Conservation (phyloP, 345 rosid species). For the Angophora floribunda region DNA sequence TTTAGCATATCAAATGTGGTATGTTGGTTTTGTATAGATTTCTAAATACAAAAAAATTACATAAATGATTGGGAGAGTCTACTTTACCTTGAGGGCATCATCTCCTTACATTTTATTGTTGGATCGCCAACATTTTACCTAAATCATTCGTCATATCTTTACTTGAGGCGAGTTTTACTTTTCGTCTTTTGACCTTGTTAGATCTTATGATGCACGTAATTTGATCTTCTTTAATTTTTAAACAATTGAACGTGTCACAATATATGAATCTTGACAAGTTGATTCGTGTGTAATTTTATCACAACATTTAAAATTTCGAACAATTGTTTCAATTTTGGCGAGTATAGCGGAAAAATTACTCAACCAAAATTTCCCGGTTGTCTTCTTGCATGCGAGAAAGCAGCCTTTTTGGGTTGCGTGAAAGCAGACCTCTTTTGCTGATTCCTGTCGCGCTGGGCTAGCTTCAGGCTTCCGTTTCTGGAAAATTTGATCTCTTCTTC, state of each 20-base stretch:
- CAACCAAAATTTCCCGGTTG: neutral
- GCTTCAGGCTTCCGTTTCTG: neutral
- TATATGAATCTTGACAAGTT: neutral
- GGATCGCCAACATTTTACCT: too few relatives aligned
- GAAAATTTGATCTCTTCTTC: neutral
- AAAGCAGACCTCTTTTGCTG: neutral
- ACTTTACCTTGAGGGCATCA: neutral
- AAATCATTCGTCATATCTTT: too few relatives aligned
- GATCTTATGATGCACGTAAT: neutral
- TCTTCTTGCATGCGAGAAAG: neutral
- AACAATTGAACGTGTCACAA: neutral
- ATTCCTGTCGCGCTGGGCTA: neutral
- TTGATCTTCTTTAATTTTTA: neutral
- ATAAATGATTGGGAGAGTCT: neutral
- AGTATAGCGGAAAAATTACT: neutral
- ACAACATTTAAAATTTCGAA: neutral
- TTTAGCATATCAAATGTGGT: neutral
- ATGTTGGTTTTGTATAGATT: neutral
- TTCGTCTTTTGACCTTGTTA: neutral
- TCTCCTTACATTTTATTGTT: neutral
- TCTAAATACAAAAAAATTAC: too few relatives aligned
- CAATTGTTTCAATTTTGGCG: neutral
- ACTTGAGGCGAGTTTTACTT: neutral
- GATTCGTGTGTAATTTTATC: too few relatives aligned
- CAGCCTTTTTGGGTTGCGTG: neutral